These are phyloP conservation scores for Endothia cerciana DNA, from an alignment of 2,329 filamentous ascomycete genomes.

Conservation along the genomic window DNA sequence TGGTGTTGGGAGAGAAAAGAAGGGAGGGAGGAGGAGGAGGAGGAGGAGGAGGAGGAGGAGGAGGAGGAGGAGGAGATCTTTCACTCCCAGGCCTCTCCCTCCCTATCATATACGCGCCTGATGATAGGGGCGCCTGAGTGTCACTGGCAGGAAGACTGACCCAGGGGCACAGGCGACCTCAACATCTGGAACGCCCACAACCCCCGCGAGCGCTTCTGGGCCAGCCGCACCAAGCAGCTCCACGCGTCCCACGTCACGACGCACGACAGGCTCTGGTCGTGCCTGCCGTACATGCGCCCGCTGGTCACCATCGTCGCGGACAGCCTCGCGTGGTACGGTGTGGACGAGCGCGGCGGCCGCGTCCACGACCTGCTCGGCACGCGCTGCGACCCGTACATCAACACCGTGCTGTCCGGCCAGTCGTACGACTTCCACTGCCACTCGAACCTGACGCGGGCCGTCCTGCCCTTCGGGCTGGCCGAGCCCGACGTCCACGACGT, in stretches of 20 bases:
- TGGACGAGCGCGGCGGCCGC: conserved; percentile 65
- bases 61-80: neutral
- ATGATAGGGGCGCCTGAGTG: too few species aligned
- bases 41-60: neutral
- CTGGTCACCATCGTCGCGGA: conserved; percentile 73
- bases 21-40: neutral
- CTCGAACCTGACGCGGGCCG: conserved; percentile 76
- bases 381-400: conserved; percentile 84
- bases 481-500: conserved; percentile 84
- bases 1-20: neutral
- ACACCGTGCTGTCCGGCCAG: conserved; percentile 70
- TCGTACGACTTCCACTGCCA: conserved; percentile 84
- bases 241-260: conserved; percentile 75
- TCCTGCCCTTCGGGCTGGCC: conserved; percentile 67
- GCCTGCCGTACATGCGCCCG: conserved; percentile 75
- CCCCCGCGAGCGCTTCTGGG: conserved; percentile 82
- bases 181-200: conserved; percentile 82
- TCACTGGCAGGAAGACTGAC: neutral
- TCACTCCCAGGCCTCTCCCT: too few species aligned
- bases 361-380: conserved; percentile 83
- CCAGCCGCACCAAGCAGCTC: conserved; percentile 75
- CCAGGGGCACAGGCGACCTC: conserved; percentile 62
- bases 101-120: too few species aligned
- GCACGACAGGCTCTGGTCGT: conserved; percentile 77
- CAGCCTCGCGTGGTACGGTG: conserved; percentile 64